A percentile compares a stretch with the other conserved stretches of the same genome.
These are phyloP conservation scores for Aspergillus vadensis DNA, from an alignment of 2,329 filamentous ascomycete genomes.

Conservation along the genomic window DNA sequence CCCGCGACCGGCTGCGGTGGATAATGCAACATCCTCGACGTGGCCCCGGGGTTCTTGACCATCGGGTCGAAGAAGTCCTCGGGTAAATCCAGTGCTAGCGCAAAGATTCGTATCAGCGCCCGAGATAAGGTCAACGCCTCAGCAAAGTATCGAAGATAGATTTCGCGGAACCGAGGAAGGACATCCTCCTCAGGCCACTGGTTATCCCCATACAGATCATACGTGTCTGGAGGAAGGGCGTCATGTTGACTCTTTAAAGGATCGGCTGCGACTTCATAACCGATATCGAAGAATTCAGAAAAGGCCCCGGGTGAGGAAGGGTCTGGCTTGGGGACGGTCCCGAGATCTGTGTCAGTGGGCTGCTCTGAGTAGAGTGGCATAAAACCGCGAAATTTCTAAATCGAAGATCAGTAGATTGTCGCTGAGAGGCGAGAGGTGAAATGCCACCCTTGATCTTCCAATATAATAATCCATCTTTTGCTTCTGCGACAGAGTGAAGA, in stretches of 20 bases:
- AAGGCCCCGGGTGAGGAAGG: slow-evolving; percentile 9
- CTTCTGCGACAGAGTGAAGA: slow-evolving; percentile 45
- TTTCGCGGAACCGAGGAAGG: slow-evolving; percentile 20
- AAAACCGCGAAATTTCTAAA: slow-evolving; percentile 30
- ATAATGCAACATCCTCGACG: slow-evolving; percentile 47
- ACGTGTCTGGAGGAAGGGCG: slow-evolving; percentile 20
- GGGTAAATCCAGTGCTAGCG: slow-evolving; percentile 41
- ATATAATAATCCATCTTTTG: slow-evolving; percentile 48
- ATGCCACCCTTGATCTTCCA: slow-evolving; percentile 25
- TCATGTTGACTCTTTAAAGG: slow-evolving; percentile 12
- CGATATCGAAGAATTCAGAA: slow-evolving; percentile 31
- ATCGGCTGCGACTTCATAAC: slow-evolving; percentile 28
- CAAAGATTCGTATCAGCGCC: slow-evolving; percentile 41
- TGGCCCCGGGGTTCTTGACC: slow-evolving; percentile 37
- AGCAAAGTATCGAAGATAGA: slow-evolving; percentile 25
- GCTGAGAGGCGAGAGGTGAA: too few relatives aligned
- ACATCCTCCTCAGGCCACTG: slow-evolving; percentile 24
- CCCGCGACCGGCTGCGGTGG: slow-evolving; percentile 38
- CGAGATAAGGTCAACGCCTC: slow-evolving; percentile 20
- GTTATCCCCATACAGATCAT: slow-evolving; percentile 27
- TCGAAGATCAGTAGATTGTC: too few relatives aligned
- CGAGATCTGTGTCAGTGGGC: slow-evolving; percentile 13
- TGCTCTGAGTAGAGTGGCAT: slow-evolving; percentile 28
- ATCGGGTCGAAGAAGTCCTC: slow-evolving; percentile 43
- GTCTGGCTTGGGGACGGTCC: slow-evolving; percentile 6